Conservation (phyloP, 2,329 filamentous ascomycete genomes). For the Trichoderma cornu-damae region DNA sequence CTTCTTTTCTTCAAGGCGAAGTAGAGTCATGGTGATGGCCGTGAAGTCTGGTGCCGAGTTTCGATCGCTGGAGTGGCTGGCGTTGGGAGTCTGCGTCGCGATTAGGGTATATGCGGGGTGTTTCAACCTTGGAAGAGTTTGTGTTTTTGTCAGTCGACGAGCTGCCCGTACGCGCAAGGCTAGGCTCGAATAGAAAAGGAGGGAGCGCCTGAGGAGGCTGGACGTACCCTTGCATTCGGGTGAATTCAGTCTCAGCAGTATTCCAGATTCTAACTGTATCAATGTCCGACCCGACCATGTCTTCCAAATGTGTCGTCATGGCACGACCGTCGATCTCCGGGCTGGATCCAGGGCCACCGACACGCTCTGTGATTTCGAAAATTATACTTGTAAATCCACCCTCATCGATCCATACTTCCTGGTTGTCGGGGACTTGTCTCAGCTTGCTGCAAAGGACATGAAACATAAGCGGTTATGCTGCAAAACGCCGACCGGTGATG, state of each 20-base stretch:
- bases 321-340: conserved; percentile 65
- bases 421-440: conserved; percentile 75
- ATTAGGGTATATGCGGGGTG: conserved; percentile 65
- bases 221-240: conserved; percentile 46
- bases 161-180: background rate
- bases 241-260: conserved; percentile 56
- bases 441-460: conserved; percentile 49
- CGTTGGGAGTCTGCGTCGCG: conserved; percentile 53
- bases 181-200: background rate
- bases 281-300: conserved; percentile 60
- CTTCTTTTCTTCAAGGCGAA: conserved; percentile 67
- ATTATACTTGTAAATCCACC: conserved; percentile 82
- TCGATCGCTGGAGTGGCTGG: conserved; percentile 32
- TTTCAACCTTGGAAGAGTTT: conserved; percentile 28
- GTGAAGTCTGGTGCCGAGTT: conserved; percentile 57
- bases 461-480: conserved; percentile 17
- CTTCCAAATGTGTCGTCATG: conserved; percentile 62
- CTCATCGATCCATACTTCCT: conserved; percentile 86
- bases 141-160: background rate
- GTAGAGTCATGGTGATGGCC: conserved; percentile 68
- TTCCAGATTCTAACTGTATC: conserved; percentile 63
- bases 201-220: conserved; percentile 24
- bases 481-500: no score
- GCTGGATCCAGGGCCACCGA: conserved; percentile 50
- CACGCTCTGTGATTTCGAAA: conserved; percentile 82